Base-by-base conservation (phyloP, 2,329 filamentous ascomycete species). In the Ceratocystis destructans region DNA sequence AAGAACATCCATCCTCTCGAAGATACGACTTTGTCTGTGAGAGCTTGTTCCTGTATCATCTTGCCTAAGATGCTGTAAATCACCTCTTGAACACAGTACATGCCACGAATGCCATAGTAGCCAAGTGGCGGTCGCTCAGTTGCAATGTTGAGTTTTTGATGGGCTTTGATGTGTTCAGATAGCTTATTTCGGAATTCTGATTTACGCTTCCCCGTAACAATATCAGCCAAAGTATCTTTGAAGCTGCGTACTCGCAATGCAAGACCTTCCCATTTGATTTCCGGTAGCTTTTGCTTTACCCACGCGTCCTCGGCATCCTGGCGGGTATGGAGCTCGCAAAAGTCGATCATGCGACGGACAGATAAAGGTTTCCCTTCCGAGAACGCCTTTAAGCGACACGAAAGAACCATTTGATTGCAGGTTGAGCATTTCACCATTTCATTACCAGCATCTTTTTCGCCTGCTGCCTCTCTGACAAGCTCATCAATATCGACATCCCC, bases 61-160 rank as follows among this genome's bases (percentile, higher is more conserved):
- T 78, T 73, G 15, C 82, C 83, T 72, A 89, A 86, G 61, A 79
- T 78, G 2, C 76, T 72, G 67, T 88, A 84, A 46, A 91, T 81
- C 65, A 81, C 82, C 71, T 89, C 86, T 57, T 84, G 88, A 81
- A 96, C 89, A 64, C 82, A 76, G 62, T 83, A 83, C 64, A 88
- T 79, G 1, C 91, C 91, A 22, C 86, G 82, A 2, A 86, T 82
- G 1, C 91, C 91, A 75, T 96, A 96, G 75, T 96, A 96, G 0
- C 91, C 91, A 8, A 88, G 88, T 2, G 82, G 78, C 80, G 62
- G 81, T 76, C 63, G 79, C 84, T 68, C 83, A 81, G 64, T 37
- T 2, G 83, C 77, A 66, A 88, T 76, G 31, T 82, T 87, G 64
- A 83, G 80, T 37, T 82, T 82, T 71, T 81, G 79, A 12, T 86